A percentile compares a stretch with the other conserved stretches of the same genome.
phyloP scores from a whole-genome alignment of 768 basidiomycete genomes.

The Baorangia bicolor region DNA sequence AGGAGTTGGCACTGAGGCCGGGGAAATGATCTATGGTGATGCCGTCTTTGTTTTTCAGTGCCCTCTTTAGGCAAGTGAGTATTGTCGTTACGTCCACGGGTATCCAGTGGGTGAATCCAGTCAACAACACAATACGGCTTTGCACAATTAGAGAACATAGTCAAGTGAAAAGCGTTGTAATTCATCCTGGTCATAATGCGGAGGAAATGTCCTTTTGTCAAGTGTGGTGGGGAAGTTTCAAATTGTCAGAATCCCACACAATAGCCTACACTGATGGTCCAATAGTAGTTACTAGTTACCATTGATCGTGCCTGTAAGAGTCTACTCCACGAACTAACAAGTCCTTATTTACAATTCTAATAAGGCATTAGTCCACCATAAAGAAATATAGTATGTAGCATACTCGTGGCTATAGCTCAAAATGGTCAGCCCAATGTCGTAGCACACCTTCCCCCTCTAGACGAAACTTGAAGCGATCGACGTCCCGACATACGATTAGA shows the following conservation, averaged over 20 bases:
- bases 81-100: not conserved
- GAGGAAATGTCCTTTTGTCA: constrained; percentile 5
- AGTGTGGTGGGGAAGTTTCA: not conserved
- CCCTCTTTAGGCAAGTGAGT: not conserved
- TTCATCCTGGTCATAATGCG: constrained; percentile 1
- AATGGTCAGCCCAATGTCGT: constrained; percentile 68
- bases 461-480: constrained; percentile 57
- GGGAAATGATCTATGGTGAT: not conserved
- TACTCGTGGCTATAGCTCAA: constrained; percentile 39
- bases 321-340: not conserved
- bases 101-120: too few relatives aligned
- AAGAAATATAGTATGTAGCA: not conserved
- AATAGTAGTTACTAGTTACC: not conserved
- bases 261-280: too few relatives aligned
- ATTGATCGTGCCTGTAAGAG: not conserved
- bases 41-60: constrained; percentile 4
- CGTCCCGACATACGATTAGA: constrained; percentile 67
- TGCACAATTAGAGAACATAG: not conserved
- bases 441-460: constrained; percentile 62
- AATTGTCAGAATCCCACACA: not conserved
- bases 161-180: not conserved
- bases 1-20: not conserved
- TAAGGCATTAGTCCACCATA: not conserved
- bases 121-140: constrained; percentile 11
- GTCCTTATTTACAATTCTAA: not conserved